Evolutionary conservation across 2,329 filamentous ascomycete genomes (phyloP).

Genomic region (Apiospora hydei): DNA sequence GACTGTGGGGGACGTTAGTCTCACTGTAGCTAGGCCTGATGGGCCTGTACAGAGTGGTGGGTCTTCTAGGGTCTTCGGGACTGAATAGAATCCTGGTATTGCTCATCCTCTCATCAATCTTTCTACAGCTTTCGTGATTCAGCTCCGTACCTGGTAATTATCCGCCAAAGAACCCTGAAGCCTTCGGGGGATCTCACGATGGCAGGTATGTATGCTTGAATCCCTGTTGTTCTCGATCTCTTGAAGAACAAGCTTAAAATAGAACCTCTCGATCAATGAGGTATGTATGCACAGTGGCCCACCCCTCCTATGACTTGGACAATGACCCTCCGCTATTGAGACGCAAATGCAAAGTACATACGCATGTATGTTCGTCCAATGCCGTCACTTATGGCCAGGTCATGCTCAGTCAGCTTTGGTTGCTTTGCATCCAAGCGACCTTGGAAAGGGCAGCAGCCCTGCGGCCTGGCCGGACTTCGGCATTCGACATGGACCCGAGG

Average conservation of each 20-base stretch:
- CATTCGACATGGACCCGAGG: neutral
- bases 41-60: neutral
- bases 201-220: neutral
- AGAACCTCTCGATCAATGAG: neutral
- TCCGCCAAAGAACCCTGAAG: conserved; percentile 1
- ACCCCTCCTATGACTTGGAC: neutral
- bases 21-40: neutral
- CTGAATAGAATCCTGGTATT: neutral
- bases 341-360: neutral
- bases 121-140: neutral
- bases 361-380: neutral
- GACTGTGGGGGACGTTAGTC: conserved; percentile 1
- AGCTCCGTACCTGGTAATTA: neutral
- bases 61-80: conserved; percentile 1
- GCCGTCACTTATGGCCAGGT: neutral
- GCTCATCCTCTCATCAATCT: neutral
- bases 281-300: neutral
- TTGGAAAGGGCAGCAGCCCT: neutral
- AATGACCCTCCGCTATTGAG: neutral
- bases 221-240: conserved; percentile 13
- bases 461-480: conserved; percentile 2
- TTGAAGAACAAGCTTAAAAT: conserved; percentile 9
- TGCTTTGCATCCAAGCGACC: conserved; percentile 19
- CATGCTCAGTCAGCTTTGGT: conserved; percentile 12
- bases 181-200: neutral